Percentiles rank a stretch among this genome's conserved stretches.
Conservation (phyloP, 1,139 yeast genomes). For the Sugiyamaella paludigena region DNA sequence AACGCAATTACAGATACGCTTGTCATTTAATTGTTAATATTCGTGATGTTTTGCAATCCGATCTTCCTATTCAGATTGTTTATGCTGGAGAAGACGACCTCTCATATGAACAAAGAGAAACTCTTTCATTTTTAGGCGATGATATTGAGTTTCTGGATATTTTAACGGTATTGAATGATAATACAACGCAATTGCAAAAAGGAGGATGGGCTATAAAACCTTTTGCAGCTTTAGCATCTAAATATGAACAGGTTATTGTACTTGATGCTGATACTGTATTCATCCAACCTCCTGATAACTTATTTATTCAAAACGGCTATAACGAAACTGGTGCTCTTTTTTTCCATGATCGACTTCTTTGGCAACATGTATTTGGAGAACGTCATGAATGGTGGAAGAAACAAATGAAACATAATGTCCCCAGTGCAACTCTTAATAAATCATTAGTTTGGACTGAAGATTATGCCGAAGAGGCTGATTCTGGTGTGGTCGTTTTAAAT, state of each 20-base stretch:
- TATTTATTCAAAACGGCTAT: conserved; percentile 4
- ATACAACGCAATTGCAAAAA: not conserved
- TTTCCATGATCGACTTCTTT: conserved; percentile 6
- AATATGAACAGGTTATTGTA: conserved; percentile 5
- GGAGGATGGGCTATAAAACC: conserved; percentile 13
- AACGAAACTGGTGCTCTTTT: conserved; percentile 10
- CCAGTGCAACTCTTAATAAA: conserved; percentile 2
- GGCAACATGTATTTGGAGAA: not conserved
- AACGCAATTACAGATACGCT: not conserved
- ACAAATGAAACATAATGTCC: not conserved
- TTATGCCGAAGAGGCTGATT: conserved; percentile 8
- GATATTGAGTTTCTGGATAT: conserved; percentile 4
- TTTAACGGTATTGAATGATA: conserved; percentile 1
- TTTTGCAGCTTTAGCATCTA: conserved; percentile 6
- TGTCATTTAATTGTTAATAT: conserved; percentile 2
- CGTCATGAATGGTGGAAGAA: conserved; percentile 3
- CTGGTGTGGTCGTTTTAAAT: conserved; percentile 8
- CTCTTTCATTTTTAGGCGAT: not conserved
- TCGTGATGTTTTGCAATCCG: conserved; percentile 6
- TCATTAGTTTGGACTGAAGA: conserved; percentile 4
- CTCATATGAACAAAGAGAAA: conserved; percentile 2
- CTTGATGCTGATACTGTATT: conserved; percentile 11
- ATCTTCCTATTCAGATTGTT: conserved; percentile 5
- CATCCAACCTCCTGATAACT: conserved; percentile 10
- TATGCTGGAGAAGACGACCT: conserved; percentile 11